phyloP scores from a whole-genome alignment of 2,329 filamentous ascomycete genomes.

The Dendrostoma leiphaemia region DNA sequence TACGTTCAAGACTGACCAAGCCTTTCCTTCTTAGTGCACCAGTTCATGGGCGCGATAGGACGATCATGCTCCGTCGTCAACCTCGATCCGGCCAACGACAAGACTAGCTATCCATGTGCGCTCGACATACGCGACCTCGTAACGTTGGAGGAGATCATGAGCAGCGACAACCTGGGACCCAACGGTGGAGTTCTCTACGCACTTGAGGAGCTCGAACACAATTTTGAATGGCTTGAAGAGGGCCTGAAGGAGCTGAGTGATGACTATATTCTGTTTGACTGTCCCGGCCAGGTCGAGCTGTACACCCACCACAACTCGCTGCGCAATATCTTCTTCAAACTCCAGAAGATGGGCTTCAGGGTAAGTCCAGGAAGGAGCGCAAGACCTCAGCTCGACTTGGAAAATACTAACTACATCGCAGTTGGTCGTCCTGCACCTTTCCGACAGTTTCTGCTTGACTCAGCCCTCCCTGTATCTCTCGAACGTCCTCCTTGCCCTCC shows the following conservation, averaged over 20 bases:
- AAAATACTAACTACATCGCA: constrained; percentile 34
- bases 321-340: constrained; percentile 84
- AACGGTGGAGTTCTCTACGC: constrained; percentile 93
- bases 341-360: constrained; percentile 90
- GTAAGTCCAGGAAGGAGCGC: constrained; percentile 53
- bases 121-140: constrained; percentile 88
- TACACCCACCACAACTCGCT: constrained; percentile 94
- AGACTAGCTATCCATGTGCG: constrained; percentile 82
- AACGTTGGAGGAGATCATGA: constrained; percentile 93
- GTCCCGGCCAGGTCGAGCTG: constrained; percentile 93
- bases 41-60: constrained; percentile 94
- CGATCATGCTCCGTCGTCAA: constrained; percentile 95
- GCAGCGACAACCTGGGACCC: constrained; percentile 82
- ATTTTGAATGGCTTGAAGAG: constrained; percentile 87
- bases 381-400: not conserved
- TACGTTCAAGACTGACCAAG: constrained; percentile 4
- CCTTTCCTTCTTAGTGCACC: constrained; percentile 63
- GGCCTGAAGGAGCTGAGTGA: constrained; percentile 78
- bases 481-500: constrained; percentile 85
- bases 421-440: constrained; percentile 91
- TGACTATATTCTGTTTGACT: constrained; percentile 94
- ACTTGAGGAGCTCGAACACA: constrained; percentile 90
- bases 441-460: constrained; percentile 90
- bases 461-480: constrained; percentile 94
- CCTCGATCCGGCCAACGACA: constrained; percentile 94